These are phyloP conservation scores for Solanum dulcamara DNA, from an alignment of 257 asterid species.

Conservation along the genomic window DNA sequence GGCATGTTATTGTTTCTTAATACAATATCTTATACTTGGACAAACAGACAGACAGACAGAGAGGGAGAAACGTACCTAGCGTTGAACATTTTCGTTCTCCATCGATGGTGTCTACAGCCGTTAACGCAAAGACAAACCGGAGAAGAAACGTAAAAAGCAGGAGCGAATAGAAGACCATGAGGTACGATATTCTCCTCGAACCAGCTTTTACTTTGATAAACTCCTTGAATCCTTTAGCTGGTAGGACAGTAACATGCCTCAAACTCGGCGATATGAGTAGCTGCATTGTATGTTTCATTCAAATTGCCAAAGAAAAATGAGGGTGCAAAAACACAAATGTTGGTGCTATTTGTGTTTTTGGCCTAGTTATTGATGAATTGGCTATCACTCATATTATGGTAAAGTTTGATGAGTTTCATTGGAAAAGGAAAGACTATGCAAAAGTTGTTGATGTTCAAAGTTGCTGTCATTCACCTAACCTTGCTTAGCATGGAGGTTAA, in stretches of 20 bases:
- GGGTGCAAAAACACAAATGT: neutral
- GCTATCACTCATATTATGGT: neutral
- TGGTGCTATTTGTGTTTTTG: neutral
- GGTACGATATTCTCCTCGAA: conserved; percentile 51
- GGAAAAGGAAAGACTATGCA: conserved; percentile 5
- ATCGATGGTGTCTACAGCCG: conserved; percentile 59
- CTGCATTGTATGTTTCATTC: conserved; percentile 33
- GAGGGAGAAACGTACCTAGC: conserved; percentile 25
- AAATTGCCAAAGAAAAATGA: neutral
- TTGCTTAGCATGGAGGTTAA: conserved; percentile 61
- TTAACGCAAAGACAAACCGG: conserved; percentile 58
- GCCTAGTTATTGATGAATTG: neutral
- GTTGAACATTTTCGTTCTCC: conserved; percentile 49
- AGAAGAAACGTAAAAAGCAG: conserved; percentile 60
- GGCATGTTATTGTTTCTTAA: neutral
- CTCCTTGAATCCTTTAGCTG: conserved; percentile 59
- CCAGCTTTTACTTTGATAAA: conserved; percentile 59
- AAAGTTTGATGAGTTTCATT: neutral
- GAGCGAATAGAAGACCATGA: conserved; percentile 57
- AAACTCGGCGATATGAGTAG: conserved; percentile 75
- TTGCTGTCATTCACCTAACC: conserved; percentile 72
- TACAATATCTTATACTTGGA: neutral
- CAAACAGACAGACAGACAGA: neutral
- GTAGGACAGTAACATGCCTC: conserved; percentile 61
- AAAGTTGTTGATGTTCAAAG: conserved; percentile 19